These are phyloP conservation scores for Pseudognaphalium luteoalbum DNA, from an alignment of 129 eudicot species.

Conservation along the genomic window DNA sequence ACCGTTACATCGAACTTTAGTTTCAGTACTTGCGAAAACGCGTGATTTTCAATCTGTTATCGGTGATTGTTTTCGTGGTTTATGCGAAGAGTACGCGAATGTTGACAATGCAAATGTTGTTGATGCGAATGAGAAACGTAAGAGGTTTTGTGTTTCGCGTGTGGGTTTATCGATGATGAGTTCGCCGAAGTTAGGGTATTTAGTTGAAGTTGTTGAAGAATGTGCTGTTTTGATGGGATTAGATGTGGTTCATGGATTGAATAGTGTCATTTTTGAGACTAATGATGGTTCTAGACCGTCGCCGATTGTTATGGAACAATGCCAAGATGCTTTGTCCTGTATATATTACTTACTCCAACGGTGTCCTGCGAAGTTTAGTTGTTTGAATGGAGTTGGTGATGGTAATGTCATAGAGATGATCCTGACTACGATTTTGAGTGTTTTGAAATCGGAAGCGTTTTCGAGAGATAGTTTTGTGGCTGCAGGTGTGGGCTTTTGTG, in stretches of 20 bases:
- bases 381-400: constrained; percentile 21
- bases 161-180: constrained; percentile 90
- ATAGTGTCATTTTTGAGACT: constrained; percentile 56
- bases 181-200: constrained; percentile 84
- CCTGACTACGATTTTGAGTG: constrained; percentile 45
- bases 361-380: constrained; percentile 58
- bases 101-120: constrained; percentile 37
- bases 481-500: constrained; percentile 96
- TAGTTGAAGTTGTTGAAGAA: constrained; percentile 78
- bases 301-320: constrained; percentile 92
- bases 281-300: constrained; percentile 67
- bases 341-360: constrained; percentile 90
- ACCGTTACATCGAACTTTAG: constrained; percentile 70
- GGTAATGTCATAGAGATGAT: constrained; percentile 51
- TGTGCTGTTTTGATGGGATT: constrained; percentile 75
- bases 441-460: constrained; percentile 70
- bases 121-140: constrained; percentile 51
- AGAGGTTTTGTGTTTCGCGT: constrained; percentile 79
- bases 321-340: constrained; percentile 96
- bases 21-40: constrained; percentile 64
- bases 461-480: constrained; percentile 97
- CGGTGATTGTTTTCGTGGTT: constrained; percentile 45
- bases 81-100: constrained; percentile 76
- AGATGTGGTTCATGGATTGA: constrained; percentile 70
- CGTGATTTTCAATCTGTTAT: constrained; percentile 44